Evolutionary conservation across 1,139 yeast genomes (phyloP), one percentile per base, ranked within the genome.

Genomic region (Sugiyamaella grinbergsii): DNA sequence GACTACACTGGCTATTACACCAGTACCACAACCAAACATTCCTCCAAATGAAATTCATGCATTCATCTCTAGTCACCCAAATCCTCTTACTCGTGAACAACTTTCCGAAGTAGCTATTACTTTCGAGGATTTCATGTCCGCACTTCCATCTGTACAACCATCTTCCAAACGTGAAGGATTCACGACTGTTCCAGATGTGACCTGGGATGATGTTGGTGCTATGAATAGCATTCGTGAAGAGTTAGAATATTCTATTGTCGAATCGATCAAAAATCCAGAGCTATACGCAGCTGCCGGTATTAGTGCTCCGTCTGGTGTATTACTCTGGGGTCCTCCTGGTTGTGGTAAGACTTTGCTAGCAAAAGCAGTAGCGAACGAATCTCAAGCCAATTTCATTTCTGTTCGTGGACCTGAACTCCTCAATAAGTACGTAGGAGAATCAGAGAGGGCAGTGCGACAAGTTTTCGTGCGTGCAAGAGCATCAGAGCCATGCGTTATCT

Each of bases 251-350:
- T 95, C 98, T 16, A 90, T 93, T 57, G 98, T 94, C 1, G 98
- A 91, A 65, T 98, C 98, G 1, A 91, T 93, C 59, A 84, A 85
- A 62, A 81, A 90, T 58, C 99, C 99, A 1, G 97, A 91, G 58
- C 72, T 93, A 16, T 93, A 86, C 64, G 82, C 82, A 57, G 82
- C 84, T 57, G 97, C 93, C 7, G 99, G 99, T 68, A 91, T 93
- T 33, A 81, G 90, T 49, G 96, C 97, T 0, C 98, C 98, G 1
- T 91, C 97, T 0, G 99, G 99, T 50, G 98, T 93, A 0, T 72
- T 93, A 18, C 78, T 93, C 76, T 93, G 98, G 98, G 99, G 99
- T 0, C 99, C 98, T 1, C 98, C 98, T 2, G 98, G 98, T 19
- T 93, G 98, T 73, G 98, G 98, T 77, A 93, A 93, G 66, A 93